Evolutionary conservation across 2,329 filamentous ascomycete species (phyloP).

Genomic region (Massarina eburnea): DNA sequence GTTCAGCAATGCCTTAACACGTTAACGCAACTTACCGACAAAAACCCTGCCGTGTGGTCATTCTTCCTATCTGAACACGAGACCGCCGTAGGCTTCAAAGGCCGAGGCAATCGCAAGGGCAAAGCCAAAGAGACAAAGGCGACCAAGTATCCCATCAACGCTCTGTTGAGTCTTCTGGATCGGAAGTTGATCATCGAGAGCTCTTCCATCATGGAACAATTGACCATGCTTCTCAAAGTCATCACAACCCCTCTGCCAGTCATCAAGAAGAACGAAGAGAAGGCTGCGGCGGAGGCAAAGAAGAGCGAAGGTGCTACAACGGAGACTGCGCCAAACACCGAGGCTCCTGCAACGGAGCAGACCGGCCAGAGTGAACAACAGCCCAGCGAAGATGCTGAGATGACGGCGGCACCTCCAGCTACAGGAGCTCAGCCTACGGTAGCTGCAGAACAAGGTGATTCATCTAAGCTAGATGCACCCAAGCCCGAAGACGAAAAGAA

Average conservation of each 20-base stretch:
- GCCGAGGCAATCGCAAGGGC: constrained; percentile 76
- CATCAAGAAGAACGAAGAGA: constrained; percentile 73
- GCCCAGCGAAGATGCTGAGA: constrained; percentile 31
- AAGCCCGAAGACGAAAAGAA: constrained; percentile 57
- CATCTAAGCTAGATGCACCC: constrained; percentile 39
- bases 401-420: constrained; percentile 28
- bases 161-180: constrained; percentile 82
- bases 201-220: constrained; percentile 91
- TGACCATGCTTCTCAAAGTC: constrained; percentile 82
- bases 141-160: constrained; percentile 88
- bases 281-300: constrained; percentile 52
- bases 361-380: constrained; percentile 7
- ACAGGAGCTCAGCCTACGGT: constrained; percentile 38
- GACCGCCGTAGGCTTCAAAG: constrained; percentile 73
- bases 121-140: constrained; percentile 84
- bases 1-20: constrained; percentile 93
- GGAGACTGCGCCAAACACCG: constrained; percentile 24
- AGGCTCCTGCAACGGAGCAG: constrained; percentile 16
- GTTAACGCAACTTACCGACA: constrained; percentile 78
- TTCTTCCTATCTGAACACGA: constrained; percentile 97
- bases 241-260: constrained; percentile 87
- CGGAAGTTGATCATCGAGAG: constrained; percentile 96
- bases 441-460: constrained; percentile 18
- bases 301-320: constrained; percentile 29
- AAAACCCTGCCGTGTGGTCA: constrained; percentile 82